These are phyloP conservation scores for Gossypium laxum DNA, from an alignment of 441 rosid genomes.

Conservation along the genomic window DNA sequence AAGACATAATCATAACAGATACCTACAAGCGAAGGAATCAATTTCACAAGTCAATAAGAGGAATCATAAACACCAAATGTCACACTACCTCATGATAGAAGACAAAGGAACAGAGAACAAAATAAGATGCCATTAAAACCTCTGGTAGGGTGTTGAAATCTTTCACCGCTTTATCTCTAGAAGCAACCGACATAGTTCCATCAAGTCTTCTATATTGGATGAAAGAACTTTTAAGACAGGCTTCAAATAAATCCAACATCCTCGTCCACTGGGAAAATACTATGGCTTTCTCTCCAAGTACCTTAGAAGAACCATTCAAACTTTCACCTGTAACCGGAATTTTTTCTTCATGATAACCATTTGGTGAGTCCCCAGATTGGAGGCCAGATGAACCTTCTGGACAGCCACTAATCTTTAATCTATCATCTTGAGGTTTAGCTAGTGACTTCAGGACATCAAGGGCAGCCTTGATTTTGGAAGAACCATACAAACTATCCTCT, in stretches of 20 bases:
- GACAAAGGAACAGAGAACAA: background rate
- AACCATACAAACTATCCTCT: constrained; percentile 25
- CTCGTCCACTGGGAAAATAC: constrained; percentile 94
- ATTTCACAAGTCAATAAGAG: background rate
- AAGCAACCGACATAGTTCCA: constrained; percentile 82
- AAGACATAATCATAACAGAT: constrained; percentile 84
- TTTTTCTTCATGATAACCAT: constrained; percentile 15
- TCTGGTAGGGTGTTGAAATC: constrained; percentile 84
- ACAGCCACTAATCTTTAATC: constrained; percentile 17
- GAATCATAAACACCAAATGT: background rate
- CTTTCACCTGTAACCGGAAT: constrained; percentile 13
- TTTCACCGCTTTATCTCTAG: constrained; percentile 83
- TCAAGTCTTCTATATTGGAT: constrained; percentile 82
- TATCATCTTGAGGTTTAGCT: constrained; percentile 28
- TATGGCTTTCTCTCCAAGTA: constrained; percentile 62
- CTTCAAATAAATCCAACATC: constrained; percentile 81
- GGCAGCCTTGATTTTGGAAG: constrained; percentile 82
- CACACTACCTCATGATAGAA: background rate
- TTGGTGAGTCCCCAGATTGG: constrained; percentile 12
- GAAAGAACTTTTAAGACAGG: constrained; percentile 47
- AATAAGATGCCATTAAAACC: constrained; percentile 26
- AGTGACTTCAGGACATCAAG: constrained; percentile 59
- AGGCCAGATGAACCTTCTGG: constrained; percentile 22
- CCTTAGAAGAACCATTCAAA: constrained; percentile 26
- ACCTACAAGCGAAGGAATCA: constrained; percentile 34